Evolutionary conservation across 2,329 filamentous ascomycete genomes (phyloP), one percentile per base, ranked within the genome.

Genomic region (Lecanosticta acicola): DNA sequence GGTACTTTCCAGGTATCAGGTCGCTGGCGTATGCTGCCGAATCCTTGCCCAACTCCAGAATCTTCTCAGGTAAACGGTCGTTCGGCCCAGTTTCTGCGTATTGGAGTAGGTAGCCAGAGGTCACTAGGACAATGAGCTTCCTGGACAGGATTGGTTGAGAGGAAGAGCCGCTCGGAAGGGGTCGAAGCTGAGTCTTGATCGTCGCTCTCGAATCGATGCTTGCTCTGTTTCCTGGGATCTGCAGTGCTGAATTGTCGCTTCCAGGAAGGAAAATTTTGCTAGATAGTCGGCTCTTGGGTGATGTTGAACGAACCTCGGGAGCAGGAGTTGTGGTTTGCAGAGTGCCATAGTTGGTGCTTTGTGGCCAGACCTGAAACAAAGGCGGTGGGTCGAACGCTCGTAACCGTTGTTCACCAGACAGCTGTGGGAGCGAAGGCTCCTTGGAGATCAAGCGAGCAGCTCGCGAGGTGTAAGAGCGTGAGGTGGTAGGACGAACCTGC

Each of bases 321-420:
- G 84, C 79, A 9, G 84, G 68, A 1, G 76, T 78, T 32, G 84
- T 83, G 13, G 84, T 77, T 19, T 82, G 77, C 2, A 94, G 71
- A 13, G 77, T 80, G 9, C 80, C 81, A 64, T 93, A 80, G 59
- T 85, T 89, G 55, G 87, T 77, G 2, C 87, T 81, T 66, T 94
- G 89, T 0, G 87, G 84, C 62, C 89, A 94, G 10, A 87, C 88
- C 64, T 94, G 85, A 64, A 90, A 94, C 10, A 96, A 70, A 1
- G 88, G 86, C 4, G 87, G 86, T 5, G 70, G 66, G 3, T 70
- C 64, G 65, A 70, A 73, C 39, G 57, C 20, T 33, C 45, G 46
- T 17, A 39, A 34, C 34, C 32, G 49, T 4, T 41, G 38, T 32
- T 49, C 50, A 33, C n/a, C 48, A 3, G 48, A 46, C 26, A 45